phyloP scores from a whole-genome alignment of 2,329 filamentous ascomycete species.

The Fusarium beomiforme region DNA sequence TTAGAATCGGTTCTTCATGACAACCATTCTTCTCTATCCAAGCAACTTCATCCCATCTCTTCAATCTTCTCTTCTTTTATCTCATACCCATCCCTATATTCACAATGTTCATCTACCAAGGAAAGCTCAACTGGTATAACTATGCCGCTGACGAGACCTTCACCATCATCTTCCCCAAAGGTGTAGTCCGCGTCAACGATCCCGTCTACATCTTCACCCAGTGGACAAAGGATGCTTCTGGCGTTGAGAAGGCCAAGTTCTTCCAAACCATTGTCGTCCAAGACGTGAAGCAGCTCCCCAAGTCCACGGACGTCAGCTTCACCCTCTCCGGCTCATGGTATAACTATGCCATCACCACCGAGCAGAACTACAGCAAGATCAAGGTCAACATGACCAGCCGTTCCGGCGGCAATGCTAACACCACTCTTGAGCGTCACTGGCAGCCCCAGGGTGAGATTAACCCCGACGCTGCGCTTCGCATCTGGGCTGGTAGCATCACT shows the following conservation, averaged over 20 bases:
- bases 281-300: accelerated
- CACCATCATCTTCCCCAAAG: not conserved
- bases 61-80: not conserved
- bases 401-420: accelerated
- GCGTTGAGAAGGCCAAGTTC: not conserved
- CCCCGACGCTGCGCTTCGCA: accelerated
- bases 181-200: not conserved
- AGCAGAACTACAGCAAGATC: not conserved
- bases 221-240: not conserved
- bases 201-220: accelerated
- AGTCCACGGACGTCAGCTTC: accelerated
- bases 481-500: not conserved
- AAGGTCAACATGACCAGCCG: accelerated
- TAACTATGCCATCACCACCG: not conserved
- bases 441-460: not conserved
- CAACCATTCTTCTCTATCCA: not conserved
- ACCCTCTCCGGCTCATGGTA: accelerated
- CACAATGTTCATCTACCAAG: not conserved
- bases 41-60: not conserved
- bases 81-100: not conserved
- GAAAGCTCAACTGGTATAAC: not conserved
- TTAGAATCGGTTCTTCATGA: not conserved
- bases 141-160: not conserved
- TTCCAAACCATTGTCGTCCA: accelerated
- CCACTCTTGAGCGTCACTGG: not conserved